Percentiles rank a stretch among this genome's conserved stretches.
These are phyloP conservation scores for Calonectria montana DNA, from an alignment of 2,329 filamentous ascomycete genomes.

Conservation along the genomic window DNA sequence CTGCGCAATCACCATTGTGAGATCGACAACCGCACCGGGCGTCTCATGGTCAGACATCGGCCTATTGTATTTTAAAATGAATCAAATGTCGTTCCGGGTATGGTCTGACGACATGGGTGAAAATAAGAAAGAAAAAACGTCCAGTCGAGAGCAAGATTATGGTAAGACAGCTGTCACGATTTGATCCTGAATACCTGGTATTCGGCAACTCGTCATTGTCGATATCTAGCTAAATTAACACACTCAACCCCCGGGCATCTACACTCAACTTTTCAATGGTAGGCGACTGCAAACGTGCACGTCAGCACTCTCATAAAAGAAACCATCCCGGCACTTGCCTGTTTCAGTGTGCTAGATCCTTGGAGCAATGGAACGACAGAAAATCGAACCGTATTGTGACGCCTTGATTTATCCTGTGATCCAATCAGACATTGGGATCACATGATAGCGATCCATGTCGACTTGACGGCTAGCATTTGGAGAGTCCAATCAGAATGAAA, in stretches of 20 bases:
- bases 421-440: conserved; percentile 27
- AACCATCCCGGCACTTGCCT: conserved; percentile 2
- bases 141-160: neutral
- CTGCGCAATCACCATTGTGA: conserved; percentile 17
- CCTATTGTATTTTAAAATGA: neutral
- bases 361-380: conserved; percentile 5
- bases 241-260: neutral
- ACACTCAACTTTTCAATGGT: neutral
- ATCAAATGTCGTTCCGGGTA: neutral
- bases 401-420: conserved; percentile 21
- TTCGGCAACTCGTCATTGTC: neutral
- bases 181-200: neutral
- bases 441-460: conserved; percentile 20
- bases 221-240: neutral
- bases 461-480: conserved; percentile 8
- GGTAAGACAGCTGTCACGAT: neutral
- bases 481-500: conserved; percentile 28
- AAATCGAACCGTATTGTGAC: conserved; percentile 27
- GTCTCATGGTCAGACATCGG: neutral
- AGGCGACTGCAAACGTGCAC: neutral
- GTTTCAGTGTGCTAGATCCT: conserved; percentile 22
- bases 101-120: neutral
- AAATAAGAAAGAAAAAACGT: neutral
- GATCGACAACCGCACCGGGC: conserved; percentile 24
- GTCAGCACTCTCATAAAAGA: neutral